Conservation (phyloP, 108 stramenopile species). For the Skeletonema tropicum region DNA sequence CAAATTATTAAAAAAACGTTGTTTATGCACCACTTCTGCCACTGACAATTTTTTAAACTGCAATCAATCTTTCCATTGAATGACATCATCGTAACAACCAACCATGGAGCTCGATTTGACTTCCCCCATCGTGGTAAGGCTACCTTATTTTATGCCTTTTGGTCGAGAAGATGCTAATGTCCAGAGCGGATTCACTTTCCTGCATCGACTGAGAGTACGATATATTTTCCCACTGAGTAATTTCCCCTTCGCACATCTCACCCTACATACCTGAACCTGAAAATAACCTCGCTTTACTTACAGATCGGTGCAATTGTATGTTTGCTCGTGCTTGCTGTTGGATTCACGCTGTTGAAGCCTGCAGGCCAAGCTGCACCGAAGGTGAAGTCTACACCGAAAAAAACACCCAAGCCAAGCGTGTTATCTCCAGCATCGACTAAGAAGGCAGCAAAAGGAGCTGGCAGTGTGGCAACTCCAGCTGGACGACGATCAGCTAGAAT, state of each 20-base stretch:
- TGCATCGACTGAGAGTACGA: too few species aligned
- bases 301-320: conserved; percentile 7
- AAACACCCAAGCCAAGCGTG: not conserved
- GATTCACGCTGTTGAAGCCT: not conserved
- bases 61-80: not conserved
- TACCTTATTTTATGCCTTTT: not conserved
- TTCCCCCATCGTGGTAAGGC: conserved; percentile 1
- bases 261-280: not conserved
- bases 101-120: conserved; percentile 6
- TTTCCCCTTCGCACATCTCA: not conserved
- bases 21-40: too few species aligned
- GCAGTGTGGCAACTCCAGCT: conserved; percentile 11
- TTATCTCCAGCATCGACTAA: not conserved
- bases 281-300: not conserved
- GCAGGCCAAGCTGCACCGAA: not conserved
- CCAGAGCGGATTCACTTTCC: too few species aligned
- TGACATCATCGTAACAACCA: not conserved
- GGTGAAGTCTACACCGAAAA: not conserved
- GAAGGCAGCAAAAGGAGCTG: not conserved
- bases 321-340: not conserved
- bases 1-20: too few species aligned
- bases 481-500: conserved; percentile 16
- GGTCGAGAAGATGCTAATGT: not conserved
- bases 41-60: too few species aligned
- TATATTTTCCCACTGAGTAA: not conserved